A percentile compares a stretch with the other conserved stretches of the same genome.
Conservation (phyloP, 1,139 yeast species). For the Magnusiomyces sp. region DNA sequence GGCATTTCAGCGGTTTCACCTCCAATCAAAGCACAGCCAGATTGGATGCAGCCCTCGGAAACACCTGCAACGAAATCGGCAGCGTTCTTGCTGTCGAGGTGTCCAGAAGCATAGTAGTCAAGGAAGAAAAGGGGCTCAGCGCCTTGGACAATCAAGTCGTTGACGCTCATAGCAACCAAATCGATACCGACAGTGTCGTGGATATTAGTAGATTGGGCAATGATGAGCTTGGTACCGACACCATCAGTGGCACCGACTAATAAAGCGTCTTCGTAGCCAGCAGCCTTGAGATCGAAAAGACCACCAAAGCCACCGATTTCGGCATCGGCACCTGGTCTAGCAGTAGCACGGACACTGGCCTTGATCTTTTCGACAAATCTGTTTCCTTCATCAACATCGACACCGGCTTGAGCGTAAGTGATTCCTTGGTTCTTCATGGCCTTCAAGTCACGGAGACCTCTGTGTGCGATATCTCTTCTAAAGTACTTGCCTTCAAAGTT, state of each 20-base stretch:
- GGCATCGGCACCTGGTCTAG: slow-evolving; percentile 93
- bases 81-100: slow-evolving; percentile 75
- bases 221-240: slow-evolving; percentile 93
- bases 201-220: slow-evolving; percentile 82
- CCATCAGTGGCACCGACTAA: slow-evolving; percentile 98
- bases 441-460: slow-evolving; percentile 63
- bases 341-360: slow-evolving; percentile 85
- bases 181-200: slow-evolving; percentile 98
- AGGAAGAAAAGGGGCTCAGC: slow-evolving; percentile 95
- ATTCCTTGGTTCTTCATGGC: slow-evolving; percentile 28
- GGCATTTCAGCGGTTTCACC: slow-evolving; percentile 99
- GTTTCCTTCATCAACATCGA: slow-evolving; percentile 93
- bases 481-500: slow-evolving; percentile 66
- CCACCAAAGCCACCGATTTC: slow-evolving; percentile 99
- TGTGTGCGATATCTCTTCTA: slow-evolving; percentile 91
- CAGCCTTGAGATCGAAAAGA: slow-evolving; percentile 77
- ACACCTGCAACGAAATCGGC: slow-evolving; percentile 90
- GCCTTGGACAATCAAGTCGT: slow-evolving; percentile 96
- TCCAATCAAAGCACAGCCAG: slow-evolving; percentile 97
- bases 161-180: slow-evolving; percentile 97
- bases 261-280: slow-evolving; percentile 75
- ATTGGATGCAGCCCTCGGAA: slow-evolving; percentile 88
- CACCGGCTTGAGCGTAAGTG: slow-evolving; percentile 93
- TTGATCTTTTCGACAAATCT: slow-evolving; percentile 83
- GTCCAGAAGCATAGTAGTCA: slow-evolving; percentile 95